Evolutionary conservation across 2,329 filamentous ascomycete species (phyloP), one percentile per base, ranked within the genome.

Genomic region (Fusarium brevicatenulatum): DNA sequence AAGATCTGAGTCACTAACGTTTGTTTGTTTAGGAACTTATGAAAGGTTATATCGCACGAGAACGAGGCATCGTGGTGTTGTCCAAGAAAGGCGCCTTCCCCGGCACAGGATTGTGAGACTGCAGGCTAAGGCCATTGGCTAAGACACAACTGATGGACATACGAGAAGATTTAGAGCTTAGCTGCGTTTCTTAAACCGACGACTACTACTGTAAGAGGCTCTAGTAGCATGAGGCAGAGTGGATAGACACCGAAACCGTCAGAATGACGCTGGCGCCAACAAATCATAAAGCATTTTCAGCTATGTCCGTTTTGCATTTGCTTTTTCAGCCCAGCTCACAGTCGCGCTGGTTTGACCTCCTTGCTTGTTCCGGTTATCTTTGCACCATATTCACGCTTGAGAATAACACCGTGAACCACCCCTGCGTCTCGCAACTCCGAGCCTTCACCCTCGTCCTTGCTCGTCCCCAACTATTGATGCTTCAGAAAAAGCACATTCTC

Each of bases 1-100:
- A 75, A 71, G 39, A 77, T 64, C 74, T 81, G 78, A 81, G 67
- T 82, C 77, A 81, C 81, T 82, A 70, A 83, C 64, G 66, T 32
- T 46, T 50, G n/a, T 37, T 70, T 66, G 28, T 49, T 65, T 68
- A 97, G 94, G 93, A 93, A 66, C 87, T 96, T 30, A 97, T 99
- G 93, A 99, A 98, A 83, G 96, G 97, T 44, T 99, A 99, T 83
- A 99, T 99, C 75, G 92, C 95, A 37, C 92, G 95, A 61, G 95
- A 97, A 76, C 91, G 93, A 75, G 93, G 92, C 39, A 95, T 95
- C 75, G 93, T 99, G 34, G 96, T 99, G 25, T 84, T 99, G 64
- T 98, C 94, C 82, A 98, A 98, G 82, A 93, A 89, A 66, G 94
- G 93, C 44, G 95, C 96, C 5, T 99, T 99, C 79, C 96, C 97